A percentile compares a stretch with the other conserved stretches of the same genome.
phyloP scores from a whole-genome alignment of 2,329 filamentous ascomycete species.

The Sclerotinia nivalis region DNA sequence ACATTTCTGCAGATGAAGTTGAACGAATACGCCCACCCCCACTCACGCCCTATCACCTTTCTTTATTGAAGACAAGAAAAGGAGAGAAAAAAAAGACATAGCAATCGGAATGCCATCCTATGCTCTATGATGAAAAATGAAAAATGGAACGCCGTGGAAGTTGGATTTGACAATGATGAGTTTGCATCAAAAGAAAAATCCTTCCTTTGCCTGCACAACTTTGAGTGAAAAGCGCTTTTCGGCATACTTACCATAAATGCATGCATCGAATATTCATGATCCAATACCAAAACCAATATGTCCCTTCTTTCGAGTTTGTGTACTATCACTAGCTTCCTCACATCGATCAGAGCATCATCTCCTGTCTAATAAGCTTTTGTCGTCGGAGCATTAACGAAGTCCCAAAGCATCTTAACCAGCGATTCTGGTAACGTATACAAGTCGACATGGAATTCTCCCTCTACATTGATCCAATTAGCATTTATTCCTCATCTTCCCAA shows the following conservation, averaged over 20 bases:
- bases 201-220: background rate
- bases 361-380: background rate
- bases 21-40: constrained; percentile 6
- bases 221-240: constrained; percentile 4
- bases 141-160: constrained; percentile 21
- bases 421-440: constrained; percentile 93
- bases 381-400: constrained; percentile 57
- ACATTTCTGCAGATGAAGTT: background rate
- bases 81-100: background rate
- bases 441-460: constrained; percentile 97
- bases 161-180: constrained; percentile 4
- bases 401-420: constrained; percentile 93
- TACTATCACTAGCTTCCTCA: background rate
- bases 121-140: constrained; percentile 13
- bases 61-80: constrained; percentile 3
- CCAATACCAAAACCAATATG: constrained; percentile 6
- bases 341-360: background rate
- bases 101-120: constrained; percentile 16
- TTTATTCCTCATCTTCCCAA: background rate
- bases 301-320: background rate
- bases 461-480: constrained; percentile 46
- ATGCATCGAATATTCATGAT: constrained; percentile 2
- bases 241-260: background rate
- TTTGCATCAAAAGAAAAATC: background rate
- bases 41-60: constrained; percentile 1